Evolutionary conservation across 139 green algal species (phyloP), one percentile per base, ranked within the genome.

Genomic region (Chlamydomonas sp.): DNA sequence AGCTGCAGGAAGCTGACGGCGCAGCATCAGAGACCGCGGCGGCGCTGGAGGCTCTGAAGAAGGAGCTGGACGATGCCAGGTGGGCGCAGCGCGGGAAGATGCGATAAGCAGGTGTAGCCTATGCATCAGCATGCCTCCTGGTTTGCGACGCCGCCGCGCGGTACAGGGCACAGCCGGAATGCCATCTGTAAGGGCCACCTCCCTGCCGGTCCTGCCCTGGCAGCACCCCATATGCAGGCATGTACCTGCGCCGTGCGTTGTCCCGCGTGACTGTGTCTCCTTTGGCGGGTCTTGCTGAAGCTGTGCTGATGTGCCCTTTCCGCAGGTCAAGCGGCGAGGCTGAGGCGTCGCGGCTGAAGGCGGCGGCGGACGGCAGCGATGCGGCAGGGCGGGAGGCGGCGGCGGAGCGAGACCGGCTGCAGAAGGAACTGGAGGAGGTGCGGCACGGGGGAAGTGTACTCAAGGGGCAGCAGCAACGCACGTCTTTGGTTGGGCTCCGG

Each of bases 371-470:
- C 1, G 68, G 16, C 59, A 60, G 60, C 60, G 81, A 86, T 4
- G 59, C 58, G 18, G 71, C 71, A 3, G n/a, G 17, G 14, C 49
- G 16, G 81, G 71, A 79, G 81, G 81, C 81, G 72, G 71, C 66
- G 4, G 60, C 15, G 6, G 69, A 5, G 9, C n/a, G 66, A 18
- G 63, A 77, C 63, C 1, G 31, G 62, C 63, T 83, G 72, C 73
- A 73, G 72, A 57, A 58, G 20, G 79, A 78, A 31, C 49, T 90
- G 16, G 72, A 86, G 2, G 72, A 86, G 63, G 86, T 82, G 2
- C 59, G 69, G 58, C 7, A 59, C n/a, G 58, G 20, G 62, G 7
- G 6, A 3, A 14, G 15, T 18, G 64, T 63, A 4, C 14, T 18
- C 16, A 63, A 84, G 16, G 79, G 15, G 63, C 62, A 74, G 71